Evolutionary conservation across 345 rosid genomes (phyloP).

Genomic region (Salix dunnii): DNA sequence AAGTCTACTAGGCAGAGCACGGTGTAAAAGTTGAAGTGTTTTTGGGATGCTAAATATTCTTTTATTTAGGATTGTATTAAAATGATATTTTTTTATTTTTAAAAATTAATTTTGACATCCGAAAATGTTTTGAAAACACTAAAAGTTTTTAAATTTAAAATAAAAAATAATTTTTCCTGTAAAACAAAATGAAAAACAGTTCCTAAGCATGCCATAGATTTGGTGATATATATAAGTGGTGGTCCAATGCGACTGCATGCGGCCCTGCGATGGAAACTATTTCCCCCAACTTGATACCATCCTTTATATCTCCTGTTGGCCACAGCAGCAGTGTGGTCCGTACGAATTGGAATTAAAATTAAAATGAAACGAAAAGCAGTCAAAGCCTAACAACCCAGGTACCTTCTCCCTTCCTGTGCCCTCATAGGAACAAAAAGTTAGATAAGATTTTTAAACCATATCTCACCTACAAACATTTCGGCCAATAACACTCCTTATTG

Average conservation of each 20-base stretch:
- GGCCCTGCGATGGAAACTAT: not conserved
- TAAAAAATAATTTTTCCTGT: too few species aligned
- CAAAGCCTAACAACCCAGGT: constrained; percentile 1
- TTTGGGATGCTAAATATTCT: too few species aligned
- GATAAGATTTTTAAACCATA: too few species aligned
- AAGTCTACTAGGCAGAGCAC: too few species aligned
- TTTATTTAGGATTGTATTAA: too few species aligned
- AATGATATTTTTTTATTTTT: too few species aligned
- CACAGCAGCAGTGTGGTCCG: constrained; percentile 2
- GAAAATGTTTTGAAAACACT: too few species aligned
- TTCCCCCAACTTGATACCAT: not conserved
- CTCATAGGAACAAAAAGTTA: not conserved
- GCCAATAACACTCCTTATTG: not conserved
- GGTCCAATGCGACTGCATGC: constrained; percentile 10
- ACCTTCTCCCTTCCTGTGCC: too few species aligned
- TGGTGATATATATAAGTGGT: not conserved
- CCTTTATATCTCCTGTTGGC: not conserved
- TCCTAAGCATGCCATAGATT: not conserved
- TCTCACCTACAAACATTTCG: not conserved
- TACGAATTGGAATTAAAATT: not conserved
- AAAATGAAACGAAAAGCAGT: not conserved
- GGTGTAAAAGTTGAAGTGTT: too few species aligned
- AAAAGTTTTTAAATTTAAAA: too few species aligned
- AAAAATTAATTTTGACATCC: too few species aligned
- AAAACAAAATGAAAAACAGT: too few species aligned